Percentiles rank a stretch among this genome's conserved stretches.
phyloP scores from a whole-genome alignment of 345 rosid species.

The Heritiera fomes region DNA sequence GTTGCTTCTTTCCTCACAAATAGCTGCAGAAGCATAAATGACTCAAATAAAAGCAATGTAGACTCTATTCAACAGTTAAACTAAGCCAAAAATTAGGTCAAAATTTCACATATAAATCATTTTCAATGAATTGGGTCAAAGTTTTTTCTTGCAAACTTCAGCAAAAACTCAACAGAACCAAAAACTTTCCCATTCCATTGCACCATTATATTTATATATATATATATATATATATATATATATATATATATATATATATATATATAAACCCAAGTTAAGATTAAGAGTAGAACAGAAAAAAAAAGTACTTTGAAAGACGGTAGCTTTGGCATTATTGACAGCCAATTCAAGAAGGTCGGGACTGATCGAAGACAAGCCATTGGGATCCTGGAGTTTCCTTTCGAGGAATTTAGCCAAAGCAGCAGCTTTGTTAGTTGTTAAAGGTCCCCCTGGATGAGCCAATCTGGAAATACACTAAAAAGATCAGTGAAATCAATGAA shows the following conservation, averaged over 20 bases:
- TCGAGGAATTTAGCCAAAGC: conserved; percentile 91
- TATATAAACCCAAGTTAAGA: neutral
- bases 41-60: neutral
- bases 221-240: neutral
- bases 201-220: neutral
- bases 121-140: neutral
- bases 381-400: conserved; percentile 82
- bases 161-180: neutral
- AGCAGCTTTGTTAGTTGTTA: conserved; percentile 90
- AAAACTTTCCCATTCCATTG: neutral
- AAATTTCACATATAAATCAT: neutral
- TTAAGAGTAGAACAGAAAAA: neutral
- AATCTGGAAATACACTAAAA: conserved; percentile 39
- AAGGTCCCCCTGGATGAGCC: conserved; percentile 96
- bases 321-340: conserved; percentile 66
- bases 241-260: neutral
- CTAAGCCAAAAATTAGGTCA: neutral
- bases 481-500: too few relatives aligned
- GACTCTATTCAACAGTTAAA: neutral
- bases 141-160: neutral
- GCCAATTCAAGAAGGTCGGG: conserved; percentile 80
- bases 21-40: neutral
- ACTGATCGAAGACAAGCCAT: conserved; percentile 70
- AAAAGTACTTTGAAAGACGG: conserved; percentile 50
- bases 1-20: neutral